phyloP scores from a whole-genome alignment of 257 asterid species.

The Petrea volubilis region DNA sequence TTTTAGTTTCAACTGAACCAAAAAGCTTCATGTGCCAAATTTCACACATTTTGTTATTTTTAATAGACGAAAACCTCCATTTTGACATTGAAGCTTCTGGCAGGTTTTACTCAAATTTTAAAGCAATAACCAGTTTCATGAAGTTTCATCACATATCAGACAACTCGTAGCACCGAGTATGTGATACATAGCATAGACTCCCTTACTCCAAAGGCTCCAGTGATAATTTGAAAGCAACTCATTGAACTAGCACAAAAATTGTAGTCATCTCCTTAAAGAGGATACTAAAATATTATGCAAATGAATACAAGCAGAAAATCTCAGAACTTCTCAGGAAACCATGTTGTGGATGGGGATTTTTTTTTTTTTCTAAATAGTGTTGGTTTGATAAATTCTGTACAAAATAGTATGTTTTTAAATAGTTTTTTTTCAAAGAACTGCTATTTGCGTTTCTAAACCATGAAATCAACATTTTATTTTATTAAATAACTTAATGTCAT shows the following conservation, averaged over 20 bases:
- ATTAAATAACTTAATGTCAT: too few relatives aligned
- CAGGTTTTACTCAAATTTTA: neutral
- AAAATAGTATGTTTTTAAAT: too few relatives aligned
- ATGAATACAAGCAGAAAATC: neutral
- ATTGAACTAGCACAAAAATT: conserved; percentile 5
- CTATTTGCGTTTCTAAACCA: too few relatives aligned
- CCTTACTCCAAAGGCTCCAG: conserved; percentile 7
- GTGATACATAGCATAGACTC: neutral
- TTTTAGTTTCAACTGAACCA: neutral
- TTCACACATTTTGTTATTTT: neutral
- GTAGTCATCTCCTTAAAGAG: conserved; percentile 2
- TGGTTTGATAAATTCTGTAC: too few relatives aligned
- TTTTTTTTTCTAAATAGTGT: too few relatives aligned
- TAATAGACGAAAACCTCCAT: neutral
- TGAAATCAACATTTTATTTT: too few relatives aligned
- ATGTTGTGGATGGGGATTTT: too few relatives aligned
- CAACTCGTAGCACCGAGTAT: neutral
- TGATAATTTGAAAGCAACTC: neutral
- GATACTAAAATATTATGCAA: neutral
- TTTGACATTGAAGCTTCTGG: conserved; percentile 1
- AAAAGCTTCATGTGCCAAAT: neutral
- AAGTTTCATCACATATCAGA: neutral
- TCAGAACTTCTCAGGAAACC: neutral
- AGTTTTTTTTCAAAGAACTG: too few relatives aligned
- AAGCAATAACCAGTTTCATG: conserved; percentile 5